Percentiles rank a stretch among this genome's conserved stretches.
phyloP scores from a whole-genome alignment of 306 rosid genomes.

The Cajanus cajan region DNA sequence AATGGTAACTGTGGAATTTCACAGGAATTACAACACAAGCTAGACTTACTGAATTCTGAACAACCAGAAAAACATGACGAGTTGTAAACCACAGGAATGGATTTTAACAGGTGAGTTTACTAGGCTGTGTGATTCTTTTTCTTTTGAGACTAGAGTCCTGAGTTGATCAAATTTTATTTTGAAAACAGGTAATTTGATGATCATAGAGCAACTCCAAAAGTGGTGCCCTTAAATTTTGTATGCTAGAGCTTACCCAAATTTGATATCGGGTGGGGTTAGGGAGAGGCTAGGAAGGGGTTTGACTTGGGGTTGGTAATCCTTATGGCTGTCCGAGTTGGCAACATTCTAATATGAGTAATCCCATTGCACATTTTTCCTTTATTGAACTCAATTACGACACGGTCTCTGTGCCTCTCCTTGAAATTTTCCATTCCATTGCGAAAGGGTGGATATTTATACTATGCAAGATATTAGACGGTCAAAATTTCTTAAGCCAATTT shows the following conservation, averaged over 20 bases:
- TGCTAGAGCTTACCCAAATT: constrained; percentile 31
- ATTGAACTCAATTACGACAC: constrained; percentile 24
- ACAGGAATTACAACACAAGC: constrained; percentile 84
- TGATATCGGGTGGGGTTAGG: constrained; percentile 24
- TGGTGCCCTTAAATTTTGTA: constrained; percentile 30
- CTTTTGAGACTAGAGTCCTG: constrained; percentile 6
- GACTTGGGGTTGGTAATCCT: constrained; percentile 31
- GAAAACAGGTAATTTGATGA: constrained; percentile 39
- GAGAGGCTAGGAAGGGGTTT: constrained; percentile 13
- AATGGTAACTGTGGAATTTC: constrained; percentile 20
- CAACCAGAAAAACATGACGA: constrained; percentile 73
- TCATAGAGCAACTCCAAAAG: constrained; percentile 31
- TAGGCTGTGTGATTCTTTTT: constrained; percentile 16
- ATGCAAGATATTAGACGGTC: background rate
- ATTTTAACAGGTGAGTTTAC: constrained; percentile 31
- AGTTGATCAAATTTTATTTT: constrained; percentile 30
- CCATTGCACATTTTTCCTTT: constrained; percentile 23
- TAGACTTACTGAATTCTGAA: constrained; percentile 66
- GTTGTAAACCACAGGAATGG: constrained; percentile 45
- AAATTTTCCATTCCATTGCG: constrained; percentile 10
- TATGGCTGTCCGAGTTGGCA: background rate
- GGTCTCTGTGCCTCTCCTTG: constrained; percentile 17
- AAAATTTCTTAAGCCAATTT: constrained; percentile 1
- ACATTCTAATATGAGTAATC: constrained; percentile 28
- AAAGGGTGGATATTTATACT: constrained; percentile 11